A percentile compares a stretch with the other conserved stretches of the same genome.
These are phyloP conservation scores for Neurospora sp. DNA, from an alignment of 495 filamentous ascomycete species.

Conservation along the genomic window DNA sequence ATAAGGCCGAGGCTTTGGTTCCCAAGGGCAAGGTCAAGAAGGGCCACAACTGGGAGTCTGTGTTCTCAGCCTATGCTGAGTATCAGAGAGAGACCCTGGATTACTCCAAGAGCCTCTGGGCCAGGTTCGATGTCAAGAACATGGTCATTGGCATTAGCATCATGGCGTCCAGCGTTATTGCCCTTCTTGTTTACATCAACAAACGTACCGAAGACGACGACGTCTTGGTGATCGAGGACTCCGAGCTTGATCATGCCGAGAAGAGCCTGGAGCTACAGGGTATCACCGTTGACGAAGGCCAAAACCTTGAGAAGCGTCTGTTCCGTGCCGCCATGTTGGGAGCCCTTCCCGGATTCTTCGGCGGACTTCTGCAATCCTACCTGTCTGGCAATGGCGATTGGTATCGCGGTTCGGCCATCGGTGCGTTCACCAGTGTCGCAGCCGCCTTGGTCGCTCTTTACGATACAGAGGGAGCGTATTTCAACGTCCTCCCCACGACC, in stretches of 20 bases:
- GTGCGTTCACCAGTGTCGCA: slow-evolving; percentile 52
- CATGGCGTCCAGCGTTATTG: slow-evolving; percentile 52
- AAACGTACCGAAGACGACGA: slow-evolving; percentile 32
- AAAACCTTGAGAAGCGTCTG: slow-evolving; percentile 26
- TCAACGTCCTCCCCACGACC: slow-evolving; percentile 60
- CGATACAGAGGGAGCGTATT: slow-evolving; percentile 34
- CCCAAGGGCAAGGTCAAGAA: slow-evolving; percentile 10
- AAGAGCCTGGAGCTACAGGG: slow-evolving; percentile 30
- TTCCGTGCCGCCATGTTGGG: slow-evolving; percentile 24
- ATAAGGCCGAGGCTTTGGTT: slow-evolving; percentile 26
- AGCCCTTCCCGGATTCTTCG: slow-evolving; percentile 15
- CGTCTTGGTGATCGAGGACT: slow-evolving; percentile 30
- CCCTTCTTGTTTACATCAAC: slow-evolving; percentile 63
- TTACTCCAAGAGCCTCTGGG: slow-evolving; percentile 80
- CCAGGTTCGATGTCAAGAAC: slow-evolving; percentile 73
- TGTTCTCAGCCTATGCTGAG: slow-evolving; percentile 51
- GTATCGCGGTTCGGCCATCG: slow-evolving; percentile 30
- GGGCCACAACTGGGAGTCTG: slow-evolving; percentile 20
- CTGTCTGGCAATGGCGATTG: slow-evolving; percentile 25
- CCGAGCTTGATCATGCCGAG: slow-evolving; percentile 34
- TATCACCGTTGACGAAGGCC: slow-evolving; percentile 17
- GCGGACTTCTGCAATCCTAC: slow-evolving; percentile 18
- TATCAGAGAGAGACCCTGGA: slow-evolving; percentile 72
- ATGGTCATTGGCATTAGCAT: slow-evolving; percentile 73
- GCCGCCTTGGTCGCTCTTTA: slow-evolving; percentile 50